Percentiles rank a stretch among this genome's conserved stretches.
Conservation (phyloP, 805 yeast species). For the Diddensiella transvaalensis region DNA sequence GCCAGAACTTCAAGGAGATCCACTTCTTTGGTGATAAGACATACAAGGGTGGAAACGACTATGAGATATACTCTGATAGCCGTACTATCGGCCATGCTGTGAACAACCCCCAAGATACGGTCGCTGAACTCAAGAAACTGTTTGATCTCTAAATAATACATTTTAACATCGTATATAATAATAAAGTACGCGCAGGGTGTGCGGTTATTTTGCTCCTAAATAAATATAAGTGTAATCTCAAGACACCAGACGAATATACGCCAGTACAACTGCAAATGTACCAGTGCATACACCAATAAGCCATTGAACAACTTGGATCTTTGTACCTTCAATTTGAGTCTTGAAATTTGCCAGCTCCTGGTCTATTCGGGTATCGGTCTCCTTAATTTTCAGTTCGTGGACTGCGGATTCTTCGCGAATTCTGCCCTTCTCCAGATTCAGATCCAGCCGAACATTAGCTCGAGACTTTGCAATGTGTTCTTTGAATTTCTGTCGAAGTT, state of each 20-base stretch:
- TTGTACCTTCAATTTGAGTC: conserved; percentile 91
- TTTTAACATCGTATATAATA: neutral
- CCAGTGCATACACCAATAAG: conserved; percentile 97
- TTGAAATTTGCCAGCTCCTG: conserved; percentile 94
- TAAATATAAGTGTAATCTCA: conserved; percentile 26
- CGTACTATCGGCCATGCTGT: conserved; percentile 98
- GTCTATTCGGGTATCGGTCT: conserved; percentile 90
- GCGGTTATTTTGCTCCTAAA: neutral
- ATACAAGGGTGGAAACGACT: conserved; percentile 95
- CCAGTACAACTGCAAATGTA: conserved; percentile 90
- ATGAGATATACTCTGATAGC: conserved; percentile 85
- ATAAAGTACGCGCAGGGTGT: neutral
- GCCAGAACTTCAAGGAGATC: conserved; percentile 79
- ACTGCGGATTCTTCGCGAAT: conserved; percentile 90
- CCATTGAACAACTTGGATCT: conserved; percentile 98
- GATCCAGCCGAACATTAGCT: conserved; percentile 85
- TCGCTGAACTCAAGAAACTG: conserved; percentile 74
- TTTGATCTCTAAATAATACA: conserved; percentile 39
- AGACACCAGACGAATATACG: conserved; percentile 80
- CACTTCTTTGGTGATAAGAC: conserved; percentile 99
- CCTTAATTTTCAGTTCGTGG: conserved; percentile 90
- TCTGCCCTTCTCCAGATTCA: conserved; percentile 91
- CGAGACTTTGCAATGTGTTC: conserved; percentile 89
- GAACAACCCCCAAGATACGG: conserved; percentile 83
- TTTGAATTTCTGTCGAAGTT: conserved; percentile 73